These are phyloP conservation scores for Saccharomyces uvarum DNA, from an alignment of 1,139 yeast genomes.

Conservation along the genomic window DNA sequence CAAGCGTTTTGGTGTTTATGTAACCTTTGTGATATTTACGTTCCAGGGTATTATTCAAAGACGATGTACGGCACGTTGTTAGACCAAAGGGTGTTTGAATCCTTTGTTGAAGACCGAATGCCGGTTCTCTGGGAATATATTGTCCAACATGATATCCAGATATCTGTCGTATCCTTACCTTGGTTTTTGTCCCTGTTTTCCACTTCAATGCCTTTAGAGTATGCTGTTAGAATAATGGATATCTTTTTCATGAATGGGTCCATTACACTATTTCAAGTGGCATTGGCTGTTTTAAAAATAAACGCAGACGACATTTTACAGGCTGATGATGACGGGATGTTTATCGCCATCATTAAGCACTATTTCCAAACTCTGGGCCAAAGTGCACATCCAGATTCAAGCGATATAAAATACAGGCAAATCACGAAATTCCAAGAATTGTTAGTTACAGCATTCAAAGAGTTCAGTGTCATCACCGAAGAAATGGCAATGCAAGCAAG, in stretches of 20 bases:
- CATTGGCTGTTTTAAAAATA: slow-evolving; percentile 75
- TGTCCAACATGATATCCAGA: slow-evolving; percentile 69
- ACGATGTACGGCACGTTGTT: slow-evolving; percentile 96
- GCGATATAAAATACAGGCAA: slow-evolving; percentile 54
- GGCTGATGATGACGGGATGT: slow-evolving; percentile 87
- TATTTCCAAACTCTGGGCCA: slow-evolving; percentile 75
- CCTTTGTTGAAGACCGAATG: slow-evolving; percentile 81
- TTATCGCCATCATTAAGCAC: slow-evolving; percentile 74
- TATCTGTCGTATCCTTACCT: slow-evolving; percentile 90
- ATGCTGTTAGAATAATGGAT: slow-evolving; percentile 87
- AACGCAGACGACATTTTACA: slow-evolving; percentile 77
- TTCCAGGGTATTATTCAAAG: slow-evolving; percentile 93
- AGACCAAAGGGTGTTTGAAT: slow-evolving; percentile 90
- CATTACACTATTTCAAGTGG: slow-evolving; percentile 83
- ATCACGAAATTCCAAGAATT: slow-evolving; percentile 85
- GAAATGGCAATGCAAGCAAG: slow-evolving; percentile 64
- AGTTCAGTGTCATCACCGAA: slow-evolving; percentile 74
- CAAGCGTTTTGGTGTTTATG: slow-evolving; percentile 94
- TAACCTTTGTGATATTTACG: slow-evolving; percentile 72
- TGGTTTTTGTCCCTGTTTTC: slow-evolving; percentile 91
- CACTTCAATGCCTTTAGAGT: slow-evolving; percentile 89
- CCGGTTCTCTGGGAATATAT: slow-evolving; percentile 86
- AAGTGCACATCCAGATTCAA: slow-evolving; percentile 68
- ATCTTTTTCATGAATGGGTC: slow-evolving; percentile 89
- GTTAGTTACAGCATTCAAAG: slow-evolving; percentile 85